Conservation (phyloP, 2,329 filamentous ascomycete genomes). For the Pyrenophora graminea region DNA sequence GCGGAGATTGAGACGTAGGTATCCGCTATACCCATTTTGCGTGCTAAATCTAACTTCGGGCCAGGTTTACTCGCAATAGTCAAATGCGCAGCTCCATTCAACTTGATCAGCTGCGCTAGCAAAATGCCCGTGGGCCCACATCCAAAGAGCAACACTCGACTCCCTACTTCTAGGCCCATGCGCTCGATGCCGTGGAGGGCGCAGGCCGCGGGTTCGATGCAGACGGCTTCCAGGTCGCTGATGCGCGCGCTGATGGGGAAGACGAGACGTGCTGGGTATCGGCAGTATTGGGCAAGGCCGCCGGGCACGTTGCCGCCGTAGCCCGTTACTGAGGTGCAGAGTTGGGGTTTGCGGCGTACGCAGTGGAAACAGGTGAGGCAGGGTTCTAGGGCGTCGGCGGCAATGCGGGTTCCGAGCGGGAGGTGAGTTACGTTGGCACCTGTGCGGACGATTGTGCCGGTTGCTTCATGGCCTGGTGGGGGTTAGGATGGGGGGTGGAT, state of each 20-base stretch:
- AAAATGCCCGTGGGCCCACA: slow-evolving; percentile 69
- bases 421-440: slow-evolving; percentile 65
- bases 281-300: slow-evolving; percentile 72
- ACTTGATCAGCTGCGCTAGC: slow-evolving; percentile 65
- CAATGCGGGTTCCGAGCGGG: slow-evolving; percentile 65
- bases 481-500: too few relatives aligned
- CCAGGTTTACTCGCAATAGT: slow-evolving; percentile 71
- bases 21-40: slow-evolving; percentile 53
- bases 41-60: slow-evolving; percentile 71
- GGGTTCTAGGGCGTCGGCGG: slow-evolving; percentile 65
- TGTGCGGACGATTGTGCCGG: slow-evolving; percentile 65
- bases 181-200: slow-evolving; percentile 72
- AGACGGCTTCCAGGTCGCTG: slow-evolving; percentile 68
- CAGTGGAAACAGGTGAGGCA: slow-evolving; percentile 77
- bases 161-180: slow-evolving; percentile 68
- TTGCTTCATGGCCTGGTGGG: slow-evolving; percentile 64
- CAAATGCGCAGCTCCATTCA: slow-evolving; percentile 69
- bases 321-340: slow-evolving; percentile 66
- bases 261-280: slow-evolving; percentile 60
- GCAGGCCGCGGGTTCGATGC: slow-evolving; percentile 72
- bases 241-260: slow-evolving; percentile 67
- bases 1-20: slow-evolving; percentile 53
- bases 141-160: slow-evolving; percentile 67
- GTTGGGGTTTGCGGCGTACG: slow-evolving; percentile 67
- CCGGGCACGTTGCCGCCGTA: slow-evolving; percentile 71